A percentile compares a stretch with the other conserved stretches of the same genome.
phyloP scores from a whole-genome alignment of 2,329 filamentous ascomycete genomes.

The Cladophialophora psammophila region DNA sequence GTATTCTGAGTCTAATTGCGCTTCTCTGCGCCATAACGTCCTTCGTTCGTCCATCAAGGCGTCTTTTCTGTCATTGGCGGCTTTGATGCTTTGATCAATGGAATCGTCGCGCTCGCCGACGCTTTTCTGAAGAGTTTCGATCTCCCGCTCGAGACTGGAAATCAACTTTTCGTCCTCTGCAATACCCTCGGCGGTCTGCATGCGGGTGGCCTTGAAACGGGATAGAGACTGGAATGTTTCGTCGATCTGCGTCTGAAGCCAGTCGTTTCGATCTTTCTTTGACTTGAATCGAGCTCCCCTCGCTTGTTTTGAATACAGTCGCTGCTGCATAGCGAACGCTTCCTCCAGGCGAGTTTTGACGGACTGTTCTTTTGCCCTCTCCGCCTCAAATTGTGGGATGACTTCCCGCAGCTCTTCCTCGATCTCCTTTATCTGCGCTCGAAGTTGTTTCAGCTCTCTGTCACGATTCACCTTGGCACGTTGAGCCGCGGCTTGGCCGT shows the following conservation, averaged over 20 bases:
- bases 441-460: slow-evolving; percentile 73
- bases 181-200: slow-evolving; percentile 86
- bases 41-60: slow-evolving; percentile 86
- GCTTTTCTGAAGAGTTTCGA: slow-evolving; percentile 71
- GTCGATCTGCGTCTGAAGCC: slow-evolving; percentile 78
- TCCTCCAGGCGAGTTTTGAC: slow-evolving; percentile 76
- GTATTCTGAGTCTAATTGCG: slow-evolving; percentile 81
- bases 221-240: slow-evolving; percentile 79
- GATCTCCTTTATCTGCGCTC: slow-evolving; percentile 75
- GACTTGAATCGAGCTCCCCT: slow-evolving; percentile 85
- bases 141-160: slow-evolving; percentile 73
- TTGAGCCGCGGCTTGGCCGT: slow-evolving; percentile 80
- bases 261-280: slow-evolving; percentile 87
- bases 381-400: slow-evolving; percentile 77
- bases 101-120: slow-evolving; percentile 76
- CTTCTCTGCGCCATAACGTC: slow-evolving; percentile 84
- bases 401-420: slow-evolving; percentile 76
- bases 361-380: slow-evolving; percentile 74
- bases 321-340: slow-evolving; percentile 75
- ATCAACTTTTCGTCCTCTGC: slow-evolving; percentile 75
- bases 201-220: slow-evolving; percentile 81
- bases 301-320: slow-evolving; percentile 90
- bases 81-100: slow-evolving; percentile 75
- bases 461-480: slow-evolving; percentile 75
- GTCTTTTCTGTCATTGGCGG: slow-evolving; percentile 79